Evolutionary conservation across 2,329 filamentous ascomycete species (phyloP), one percentile per base, ranked within the genome.

Genomic region (Purpureocillium takamizusanense): DNA sequence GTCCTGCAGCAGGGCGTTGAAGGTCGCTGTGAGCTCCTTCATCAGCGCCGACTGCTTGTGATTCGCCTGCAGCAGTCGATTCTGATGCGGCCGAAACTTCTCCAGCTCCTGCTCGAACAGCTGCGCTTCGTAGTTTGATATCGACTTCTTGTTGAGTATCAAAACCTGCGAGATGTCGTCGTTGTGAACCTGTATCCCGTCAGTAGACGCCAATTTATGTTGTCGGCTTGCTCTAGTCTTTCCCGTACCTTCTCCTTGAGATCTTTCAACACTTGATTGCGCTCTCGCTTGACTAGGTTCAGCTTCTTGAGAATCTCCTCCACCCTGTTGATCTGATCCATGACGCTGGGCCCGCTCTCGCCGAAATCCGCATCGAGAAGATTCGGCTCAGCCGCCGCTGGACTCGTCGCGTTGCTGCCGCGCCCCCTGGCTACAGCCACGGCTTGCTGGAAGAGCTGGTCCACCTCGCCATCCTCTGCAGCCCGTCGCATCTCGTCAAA

Each of bases 151-250:
- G 70, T 98, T 98, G 42, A 98, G 68, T 40, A 98, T 98, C 43
- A 98, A 71, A 11, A 97, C 89, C 54, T 95, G 92, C 5, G 89
- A 95, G 46, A 98, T 98, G 53, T 98, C 94, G 54, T 98, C 94
- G 48, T 84, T 87, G 62, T 94, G 90, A 38, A 90, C 83, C 90
- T 95, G 38, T 9, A 3, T 14, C 35, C 44, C 43, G 41, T 62
- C 40, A 55, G 51, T 41, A 7, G n/a, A n/a, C n/a, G n/a, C n/a
- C 33, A 30, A 18, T 18, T 16, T 13, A 4, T 31, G 30, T 5
- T 8, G 2, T 15, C 12, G 9, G 16, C 21, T 15, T 14, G 21
- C 6, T 5, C 6, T 9, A 4, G 13, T 27, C 21, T 13, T 12
- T 2, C 12, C 3, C 8, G 3, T 16, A 94, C 92, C 81, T 94